phyloP scores from a whole-genome alignment of 345 rosid genomes.

The Erucastrum elatum region DNA sequence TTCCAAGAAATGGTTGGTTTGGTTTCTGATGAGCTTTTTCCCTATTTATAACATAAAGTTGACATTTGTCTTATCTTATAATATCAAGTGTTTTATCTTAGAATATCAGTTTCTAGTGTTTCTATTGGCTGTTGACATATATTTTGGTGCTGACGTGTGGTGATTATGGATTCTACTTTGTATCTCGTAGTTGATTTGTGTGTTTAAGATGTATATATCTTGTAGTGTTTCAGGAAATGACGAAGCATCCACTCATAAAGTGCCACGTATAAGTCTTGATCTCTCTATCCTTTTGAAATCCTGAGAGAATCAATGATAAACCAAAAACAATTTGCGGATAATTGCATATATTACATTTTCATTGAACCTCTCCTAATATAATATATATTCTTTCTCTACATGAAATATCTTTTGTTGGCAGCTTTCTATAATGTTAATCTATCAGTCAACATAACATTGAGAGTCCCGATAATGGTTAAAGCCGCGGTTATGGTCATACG shows the following conservation, averaged over 20 bases:
- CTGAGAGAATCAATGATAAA: neutral
- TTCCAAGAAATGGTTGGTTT: conserved; percentile 31
- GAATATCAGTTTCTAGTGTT: conserved; percentile 25
- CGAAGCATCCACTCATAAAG: conserved; percentile 15
- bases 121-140: conserved; percentile 27
- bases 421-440: neutral
- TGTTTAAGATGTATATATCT: neutral
- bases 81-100: conserved; percentile 27
- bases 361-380: neutral
- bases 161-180: neutral
- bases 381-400: neutral
- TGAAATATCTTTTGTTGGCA: neutral
- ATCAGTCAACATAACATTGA: neutral
- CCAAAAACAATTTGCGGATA: neutral
- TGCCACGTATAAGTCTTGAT: conserved; percentile 17
- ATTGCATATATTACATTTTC: neutral
- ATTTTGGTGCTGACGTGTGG: conserved; percentile 30
- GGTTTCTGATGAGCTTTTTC: neutral
- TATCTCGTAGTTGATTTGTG: conserved; percentile 11
- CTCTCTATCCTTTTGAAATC: conserved; percentile 30
- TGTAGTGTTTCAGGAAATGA: neutral
- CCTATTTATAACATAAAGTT: conserved; percentile 18
- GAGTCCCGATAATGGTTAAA: neutral
- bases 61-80: conserved; percentile 17
- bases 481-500: neutral